These are phyloP conservation scores for Diaporthe vexans DNA, from an alignment of 2,329 filamentous ascomycete genomes.

Conservation along the genomic window DNA sequence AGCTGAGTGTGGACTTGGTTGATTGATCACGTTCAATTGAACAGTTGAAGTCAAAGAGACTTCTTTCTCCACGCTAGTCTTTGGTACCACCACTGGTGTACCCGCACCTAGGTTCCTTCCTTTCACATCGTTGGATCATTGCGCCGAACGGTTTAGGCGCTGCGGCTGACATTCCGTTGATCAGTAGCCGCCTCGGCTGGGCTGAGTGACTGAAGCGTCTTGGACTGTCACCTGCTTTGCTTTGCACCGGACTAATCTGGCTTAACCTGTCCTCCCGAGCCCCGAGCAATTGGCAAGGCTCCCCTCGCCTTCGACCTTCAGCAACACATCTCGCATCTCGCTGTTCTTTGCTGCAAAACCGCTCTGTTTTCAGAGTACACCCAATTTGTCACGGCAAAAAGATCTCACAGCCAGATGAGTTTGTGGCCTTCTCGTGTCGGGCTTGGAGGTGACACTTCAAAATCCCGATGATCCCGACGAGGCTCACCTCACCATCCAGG, in stretches of 20 bases:
- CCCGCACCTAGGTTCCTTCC: neutral
- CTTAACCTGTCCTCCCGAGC: neutral
- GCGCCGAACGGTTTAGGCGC: neutral
- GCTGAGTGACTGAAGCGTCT: constrained; percentile 9
- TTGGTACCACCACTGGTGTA: neutral
- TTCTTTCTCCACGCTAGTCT: neutral
- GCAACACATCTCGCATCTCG: neutral
- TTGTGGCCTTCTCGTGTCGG: neutral
- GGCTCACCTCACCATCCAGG: neutral
- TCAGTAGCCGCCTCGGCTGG: constrained; percentile 6
- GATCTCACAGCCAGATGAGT: constrained; percentile 10
- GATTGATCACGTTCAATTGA: neutral
- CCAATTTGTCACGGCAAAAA: neutral
- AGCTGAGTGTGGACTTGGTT: neutral
- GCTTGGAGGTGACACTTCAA: neutral
- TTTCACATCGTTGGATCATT: constrained; percentile 7
- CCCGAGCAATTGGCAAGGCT: neutral
- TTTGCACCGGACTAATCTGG: constrained; percentile 1
- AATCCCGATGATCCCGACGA: constrained; percentile 2
- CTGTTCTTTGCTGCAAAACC: constrained; percentile 2
- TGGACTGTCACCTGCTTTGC: constrained; percentile 10
- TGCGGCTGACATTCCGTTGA: constrained; percentile 16
- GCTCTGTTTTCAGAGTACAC: neutral
- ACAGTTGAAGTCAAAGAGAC: neutral
- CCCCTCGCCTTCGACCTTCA: neutral